Evolutionary conservation across 768 basidiomycete species (phyloP).

Genomic region (Rhodotorula graminis): DNA sequence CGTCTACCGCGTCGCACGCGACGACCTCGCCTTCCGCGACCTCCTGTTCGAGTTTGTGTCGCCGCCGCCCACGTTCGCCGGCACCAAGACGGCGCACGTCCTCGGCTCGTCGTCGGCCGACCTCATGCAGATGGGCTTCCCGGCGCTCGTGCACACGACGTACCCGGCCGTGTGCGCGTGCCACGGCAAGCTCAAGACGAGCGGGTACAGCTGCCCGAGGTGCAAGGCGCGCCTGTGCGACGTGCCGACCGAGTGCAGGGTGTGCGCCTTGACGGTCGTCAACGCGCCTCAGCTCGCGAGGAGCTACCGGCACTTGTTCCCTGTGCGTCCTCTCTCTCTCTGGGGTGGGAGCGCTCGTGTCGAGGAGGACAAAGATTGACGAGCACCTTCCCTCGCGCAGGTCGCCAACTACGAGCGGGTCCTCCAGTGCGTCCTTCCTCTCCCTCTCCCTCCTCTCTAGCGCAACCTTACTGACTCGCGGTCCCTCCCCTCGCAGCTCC

Average conservation of each 20-base stretch:
- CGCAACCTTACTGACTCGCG: constrained; percentile 44
- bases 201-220: constrained; percentile 91
- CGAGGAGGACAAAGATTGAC: background rate
- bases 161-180: constrained; percentile 84
- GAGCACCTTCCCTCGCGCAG: background rate
- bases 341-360: background rate
- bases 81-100: constrained; percentile 37
- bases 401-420: constrained; percentile 15
- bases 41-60: constrained; percentile 91
- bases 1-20: constrained; percentile 88
- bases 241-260: constrained; percentile 94
- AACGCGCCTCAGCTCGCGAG: constrained; percentile 94
- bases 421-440: background rate
- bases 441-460: constrained; percentile 42
- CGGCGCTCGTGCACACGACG: constrained; percentile 73
- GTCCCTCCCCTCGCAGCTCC: constrained; percentile 18
- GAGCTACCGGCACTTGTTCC: constrained; percentile 93
- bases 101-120: constrained; percentile 65
- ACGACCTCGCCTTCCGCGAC: constrained; percentile 95
- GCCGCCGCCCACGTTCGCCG: constrained; percentile 63
- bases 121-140: constrained; percentile 99
- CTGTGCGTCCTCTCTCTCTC: constrained; percentile 52
- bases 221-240: constrained; percentile 92
- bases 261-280: constrained; percentile 96
- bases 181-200: constrained; percentile 83